Evolutionary conservation across 2,329 filamentous ascomycete species (phyloP).

Genomic region (Colletotrichum tofieldiae): DNA sequence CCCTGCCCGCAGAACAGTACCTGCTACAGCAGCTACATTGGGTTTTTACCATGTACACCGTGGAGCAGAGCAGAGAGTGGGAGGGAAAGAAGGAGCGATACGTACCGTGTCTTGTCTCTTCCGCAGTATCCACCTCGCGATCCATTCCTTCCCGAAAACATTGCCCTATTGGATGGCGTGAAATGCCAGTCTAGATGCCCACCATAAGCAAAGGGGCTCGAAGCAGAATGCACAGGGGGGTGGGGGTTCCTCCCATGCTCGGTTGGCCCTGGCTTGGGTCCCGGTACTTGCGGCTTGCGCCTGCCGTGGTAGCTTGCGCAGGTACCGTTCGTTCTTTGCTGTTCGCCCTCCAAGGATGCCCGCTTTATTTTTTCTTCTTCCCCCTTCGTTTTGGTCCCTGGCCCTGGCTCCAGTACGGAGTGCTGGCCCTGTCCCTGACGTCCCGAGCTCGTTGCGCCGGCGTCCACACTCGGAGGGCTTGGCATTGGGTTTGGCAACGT

Average conservation of each 20-base stretch:
- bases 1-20: not conserved
- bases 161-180: constrained; percentile 23
- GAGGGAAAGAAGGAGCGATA: not conserved
- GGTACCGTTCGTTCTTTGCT: constrained; percentile 39
- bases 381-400: not conserved
- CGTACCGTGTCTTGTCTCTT: constrained; percentile 27
- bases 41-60: no score
- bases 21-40: no score
- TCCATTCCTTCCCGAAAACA: constrained; percentile 2
- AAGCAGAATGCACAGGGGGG: constrained; percentile 17
- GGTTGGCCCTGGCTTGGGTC: constrained; percentile 8
- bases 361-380: constrained; percentile 7
- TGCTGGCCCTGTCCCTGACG: constrained; percentile 6
- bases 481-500: not conserved
- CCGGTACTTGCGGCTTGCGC: constrained; percentile 35
- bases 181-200: constrained; percentile 20
- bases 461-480: not conserved
- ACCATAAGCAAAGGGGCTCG: constrained; percentile 13
- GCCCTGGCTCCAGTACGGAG: not conserved
- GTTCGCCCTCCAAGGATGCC: constrained; percentile 8
- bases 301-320: constrained; percentile 29
- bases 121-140: constrained; percentile 14
- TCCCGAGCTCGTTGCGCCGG: constrained; percentile 1
- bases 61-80: not conserved
- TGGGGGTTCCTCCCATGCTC: not conserved